These are phyloP conservation scores for Castanea sativa DNA, from an alignment of 306 rosid species.

Conservation along the genomic window DNA sequence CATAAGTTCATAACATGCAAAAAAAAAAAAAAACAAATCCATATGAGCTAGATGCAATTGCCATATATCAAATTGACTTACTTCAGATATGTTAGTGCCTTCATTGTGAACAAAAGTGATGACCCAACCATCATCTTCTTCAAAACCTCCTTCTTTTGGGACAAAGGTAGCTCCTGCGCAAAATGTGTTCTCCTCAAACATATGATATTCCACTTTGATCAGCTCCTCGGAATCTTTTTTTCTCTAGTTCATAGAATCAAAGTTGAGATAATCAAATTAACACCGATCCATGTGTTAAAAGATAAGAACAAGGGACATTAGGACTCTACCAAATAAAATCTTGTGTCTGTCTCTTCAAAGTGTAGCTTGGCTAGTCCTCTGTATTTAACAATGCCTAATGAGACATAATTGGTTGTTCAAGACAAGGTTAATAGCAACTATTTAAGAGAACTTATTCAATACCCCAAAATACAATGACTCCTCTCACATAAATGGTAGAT, in stretches of 20 bases:
- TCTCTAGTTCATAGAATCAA: conserved; percentile 21
- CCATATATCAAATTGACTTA: neutral
- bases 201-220: conserved; percentile 51
- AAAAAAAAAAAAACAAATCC: neutral
- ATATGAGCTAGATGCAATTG: neutral
- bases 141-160: conserved; percentile 32
- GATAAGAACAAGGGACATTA: neutral
- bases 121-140: conserved; percentile 86
- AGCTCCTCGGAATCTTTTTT: conserved; percentile 20
- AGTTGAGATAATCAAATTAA: neutral
- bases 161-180: conserved; percentile 71
- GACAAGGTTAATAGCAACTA: neutral
- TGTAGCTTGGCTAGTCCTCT: conserved; percentile 61
- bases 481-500: too few relatives aligned
- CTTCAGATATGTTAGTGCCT: conserved; percentile 46
- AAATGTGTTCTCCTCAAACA: conserved; percentile 56
- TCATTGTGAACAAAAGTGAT: conserved; percentile 76
- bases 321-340: conserved; percentile 25
- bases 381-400: conserved; percentile 38
- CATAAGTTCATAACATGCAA: neutral
- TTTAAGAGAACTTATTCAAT: too few relatives aligned
- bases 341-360: conserved; percentile 45
- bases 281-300: neutral
- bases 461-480: too few relatives aligned
- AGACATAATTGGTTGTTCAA: neutral